phyloP scores from a whole-genome alignment of 2,329 filamentous ascomycete genomes.

The Sarocladiaceae sp. region DNA sequence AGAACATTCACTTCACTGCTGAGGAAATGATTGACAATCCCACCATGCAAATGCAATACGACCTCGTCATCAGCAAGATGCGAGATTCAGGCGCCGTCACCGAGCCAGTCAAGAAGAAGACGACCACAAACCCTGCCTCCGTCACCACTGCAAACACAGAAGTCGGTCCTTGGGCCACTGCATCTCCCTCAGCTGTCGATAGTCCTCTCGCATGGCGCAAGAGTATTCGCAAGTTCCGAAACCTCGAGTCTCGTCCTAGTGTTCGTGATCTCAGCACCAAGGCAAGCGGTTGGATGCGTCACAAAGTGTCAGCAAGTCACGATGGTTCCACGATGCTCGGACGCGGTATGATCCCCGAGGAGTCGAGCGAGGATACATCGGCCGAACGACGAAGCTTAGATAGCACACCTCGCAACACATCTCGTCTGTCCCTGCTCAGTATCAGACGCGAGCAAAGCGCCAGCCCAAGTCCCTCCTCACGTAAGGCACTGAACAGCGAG shows the following conservation, averaged over 20 bases:
- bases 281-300: conserved; percentile 22
- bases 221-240: conserved; percentile 18
- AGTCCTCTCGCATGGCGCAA: conserved; percentile 14
- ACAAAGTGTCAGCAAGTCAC: conserved; percentile 16
- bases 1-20: conserved; percentile 35
- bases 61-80: conserved; percentile 30
- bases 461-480: neutral
- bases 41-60: conserved; percentile 45
- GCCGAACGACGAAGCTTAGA: neutral
- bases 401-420: neutral
- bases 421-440: neutral
- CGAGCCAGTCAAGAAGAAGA: conserved; percentile 16
- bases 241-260: conserved; percentile 15
- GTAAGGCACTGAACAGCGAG: neutral
- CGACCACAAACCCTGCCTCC: neutral
- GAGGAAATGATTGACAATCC: conserved; percentile 47
- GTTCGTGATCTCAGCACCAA: conserved; percentile 20
- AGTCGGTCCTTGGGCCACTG: neutral
- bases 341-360: neutral
- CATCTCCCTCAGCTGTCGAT: conserved; percentile 11
- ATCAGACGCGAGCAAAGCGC: neutral
- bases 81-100: conserved; percentile 15
- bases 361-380: neutral
- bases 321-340: neutral
- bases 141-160: neutral